phyloP scores from a whole-genome alignment of 306 rosid species.

The Trichosanthes cucumerina region DNA sequence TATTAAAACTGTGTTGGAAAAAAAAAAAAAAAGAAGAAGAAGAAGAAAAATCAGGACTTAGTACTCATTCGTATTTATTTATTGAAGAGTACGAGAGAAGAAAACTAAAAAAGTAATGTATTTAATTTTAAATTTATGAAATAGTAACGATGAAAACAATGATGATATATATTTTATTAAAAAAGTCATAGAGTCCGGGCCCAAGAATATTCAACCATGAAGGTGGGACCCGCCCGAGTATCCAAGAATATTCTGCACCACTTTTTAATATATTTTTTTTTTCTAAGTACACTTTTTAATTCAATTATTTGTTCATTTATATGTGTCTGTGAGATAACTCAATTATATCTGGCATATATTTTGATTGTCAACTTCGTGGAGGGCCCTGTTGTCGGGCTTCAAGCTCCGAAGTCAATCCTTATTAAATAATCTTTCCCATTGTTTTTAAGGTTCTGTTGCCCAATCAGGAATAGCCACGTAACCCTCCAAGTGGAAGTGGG shows the following conservation, averaged over 20 bases:
- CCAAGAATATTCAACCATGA: conserved; percentile 1
- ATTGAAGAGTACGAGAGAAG: neutral
- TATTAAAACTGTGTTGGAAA: no score
- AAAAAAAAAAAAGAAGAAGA: no score
- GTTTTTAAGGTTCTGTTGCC: neutral
- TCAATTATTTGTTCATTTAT: neutral
- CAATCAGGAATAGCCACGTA: neutral
- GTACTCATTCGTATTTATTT: neutral
- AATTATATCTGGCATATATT: neutral
- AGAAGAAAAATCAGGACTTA: no score
- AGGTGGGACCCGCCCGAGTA: neutral
- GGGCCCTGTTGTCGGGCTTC: neutral
- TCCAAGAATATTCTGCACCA: neutral
- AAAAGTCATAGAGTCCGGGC: neutral
- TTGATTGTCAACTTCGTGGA: neutral
- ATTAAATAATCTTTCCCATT: neutral
- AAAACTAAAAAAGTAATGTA: neutral
- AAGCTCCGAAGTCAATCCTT: neutral
- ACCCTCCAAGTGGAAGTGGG: neutral
- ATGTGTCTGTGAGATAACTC: neutral
- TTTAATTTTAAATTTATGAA: neutral
- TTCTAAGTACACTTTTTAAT: neutral
- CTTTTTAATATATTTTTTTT: neutral
- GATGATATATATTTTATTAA: neutral
- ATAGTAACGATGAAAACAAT: neutral